phyloP scores from a whole-genome alignment of 148 eudicot species.

The Simmondsia chinensis region DNA sequence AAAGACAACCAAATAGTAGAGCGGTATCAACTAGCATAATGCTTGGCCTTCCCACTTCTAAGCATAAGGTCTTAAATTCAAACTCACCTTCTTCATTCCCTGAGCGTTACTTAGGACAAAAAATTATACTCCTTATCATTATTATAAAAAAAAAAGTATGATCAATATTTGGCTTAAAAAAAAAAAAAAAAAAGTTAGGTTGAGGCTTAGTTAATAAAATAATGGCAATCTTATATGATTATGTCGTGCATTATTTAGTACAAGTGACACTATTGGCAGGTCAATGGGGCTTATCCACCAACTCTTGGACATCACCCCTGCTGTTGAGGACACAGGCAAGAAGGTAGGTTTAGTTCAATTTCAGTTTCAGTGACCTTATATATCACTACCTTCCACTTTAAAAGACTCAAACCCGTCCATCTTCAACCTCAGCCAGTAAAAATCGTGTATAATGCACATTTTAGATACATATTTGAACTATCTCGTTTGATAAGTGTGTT shows the following conservation, averaged over 20 bases:
- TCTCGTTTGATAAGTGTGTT: not conserved
- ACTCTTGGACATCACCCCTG: not conserved
- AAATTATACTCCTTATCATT: no score
- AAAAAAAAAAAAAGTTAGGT: constrained; percentile 13
- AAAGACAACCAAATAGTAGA: no score
- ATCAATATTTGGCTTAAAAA: no score
- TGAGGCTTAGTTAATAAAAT: not conserved
- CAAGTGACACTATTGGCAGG: not conserved
- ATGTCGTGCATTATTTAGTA: not conserved
- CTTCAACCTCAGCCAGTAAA: not conserved
- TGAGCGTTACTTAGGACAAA: no score
- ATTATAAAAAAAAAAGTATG: no score
- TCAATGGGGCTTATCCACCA: not conserved
- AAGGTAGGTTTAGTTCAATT: constrained; percentile 7
- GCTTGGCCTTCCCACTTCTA: no score
- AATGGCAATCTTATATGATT: not conserved
- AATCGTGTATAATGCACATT: not conserved
- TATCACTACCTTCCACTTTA: constrained; percentile 5
- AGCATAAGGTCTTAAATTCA: no score
- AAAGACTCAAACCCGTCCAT: no score
- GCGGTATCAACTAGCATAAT: no score
- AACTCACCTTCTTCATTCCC: no score
- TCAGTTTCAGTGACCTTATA: constrained; percentile 4
- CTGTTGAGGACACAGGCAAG: constrained; percentile 1
- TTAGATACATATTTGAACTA: not conserved